Conservation (phyloP, 2,329 filamentous ascomycete genomes). For the Cercospora janseana region DNA sequence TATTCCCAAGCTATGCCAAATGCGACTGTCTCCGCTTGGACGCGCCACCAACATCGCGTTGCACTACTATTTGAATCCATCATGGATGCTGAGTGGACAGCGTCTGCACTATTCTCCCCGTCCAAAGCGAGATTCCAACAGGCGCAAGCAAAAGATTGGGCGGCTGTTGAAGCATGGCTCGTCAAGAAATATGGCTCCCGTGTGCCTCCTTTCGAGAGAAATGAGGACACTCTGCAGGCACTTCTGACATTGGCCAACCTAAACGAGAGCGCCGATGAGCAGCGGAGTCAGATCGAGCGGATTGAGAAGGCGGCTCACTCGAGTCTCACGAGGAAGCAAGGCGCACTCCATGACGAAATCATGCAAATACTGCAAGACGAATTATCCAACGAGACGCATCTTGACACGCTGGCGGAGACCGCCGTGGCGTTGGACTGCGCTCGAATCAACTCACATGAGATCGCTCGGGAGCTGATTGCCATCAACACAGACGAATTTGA, state of each 20-base stretch:
- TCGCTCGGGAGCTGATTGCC: constrained; percentile 21
- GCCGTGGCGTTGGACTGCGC: constrained; percentile 40
- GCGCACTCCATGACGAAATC: constrained; percentile 22
- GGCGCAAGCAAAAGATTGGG: constrained; percentile 86
- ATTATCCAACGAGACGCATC: constrained; percentile 33
- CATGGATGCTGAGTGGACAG: constrained; percentile 36
- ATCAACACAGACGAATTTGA: constrained; percentile 30
- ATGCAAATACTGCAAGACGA: constrained; percentile 23
- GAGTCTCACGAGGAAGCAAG: constrained; percentile 44
- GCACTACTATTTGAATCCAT: too few species aligned
- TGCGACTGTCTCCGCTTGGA: background rate
- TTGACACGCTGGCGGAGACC: constrained; percentile 40
- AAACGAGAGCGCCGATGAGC: constrained; percentile 77
- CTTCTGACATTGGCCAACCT: constrained; percentile 70
- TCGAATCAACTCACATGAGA: constrained; percentile 28
- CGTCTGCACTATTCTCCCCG: constrained; percentile 55
- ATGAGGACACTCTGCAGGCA: constrained; percentile 73
- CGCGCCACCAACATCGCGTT: background rate
- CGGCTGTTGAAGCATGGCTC: constrained; percentile 81
- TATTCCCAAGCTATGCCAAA: background rate
- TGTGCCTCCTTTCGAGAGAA: constrained; percentile 78
- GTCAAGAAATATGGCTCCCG: constrained; percentile 63
- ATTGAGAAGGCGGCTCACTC: constrained; percentile 61
- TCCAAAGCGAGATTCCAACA: constrained; percentile 70
- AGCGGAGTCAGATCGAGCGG: constrained; percentile 56